Conservation (phyloP, 345 rosid genomes). For the Turnera subulata region DNA sequence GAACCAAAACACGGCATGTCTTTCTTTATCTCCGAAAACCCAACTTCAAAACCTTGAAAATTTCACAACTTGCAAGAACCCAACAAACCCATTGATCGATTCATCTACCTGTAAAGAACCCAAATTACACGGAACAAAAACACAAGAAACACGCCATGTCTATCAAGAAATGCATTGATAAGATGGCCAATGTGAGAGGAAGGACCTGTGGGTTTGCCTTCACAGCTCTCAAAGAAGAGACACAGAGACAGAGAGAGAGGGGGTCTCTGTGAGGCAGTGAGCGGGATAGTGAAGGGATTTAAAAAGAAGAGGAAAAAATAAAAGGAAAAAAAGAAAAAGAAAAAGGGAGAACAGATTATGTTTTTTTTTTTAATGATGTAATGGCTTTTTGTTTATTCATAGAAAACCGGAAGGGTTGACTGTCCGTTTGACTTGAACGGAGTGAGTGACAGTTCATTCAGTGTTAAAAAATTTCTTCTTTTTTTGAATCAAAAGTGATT, state of each 20-base stretch:
- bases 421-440: slow-evolving; percentile 10
- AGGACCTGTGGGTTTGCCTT: slow-evolving; percentile 1
- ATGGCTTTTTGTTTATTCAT: not conserved
- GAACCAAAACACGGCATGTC: not conserved
- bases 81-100: not conserved
- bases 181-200: not conserved
- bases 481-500: too few species aligned
- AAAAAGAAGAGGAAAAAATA: not conserved
- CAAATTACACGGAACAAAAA: not conserved
- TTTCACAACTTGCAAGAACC: slow-evolving; percentile 5
- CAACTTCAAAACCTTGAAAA: slow-evolving; percentile 4
- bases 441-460: not conserved
- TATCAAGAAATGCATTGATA: not conserved
- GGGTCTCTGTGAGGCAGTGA: slow-evolving; percentile 1
- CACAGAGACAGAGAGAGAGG: slow-evolving; percentile 2
- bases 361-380: not conserved
- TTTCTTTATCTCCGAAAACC: not conserved
- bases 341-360: not conserved
- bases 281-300: slow-evolving; percentile 15
- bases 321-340: not conserved
- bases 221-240: slow-evolving; percentile 9
- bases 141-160: not conserved
- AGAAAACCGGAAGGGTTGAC: not conserved
- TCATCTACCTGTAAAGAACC: not conserved
- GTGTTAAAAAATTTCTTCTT: too few species aligned